phyloP scores from a whole-genome alignment of 495 filamentous ascomycete species.

The Talaromyces trachyspermus region DNA sequence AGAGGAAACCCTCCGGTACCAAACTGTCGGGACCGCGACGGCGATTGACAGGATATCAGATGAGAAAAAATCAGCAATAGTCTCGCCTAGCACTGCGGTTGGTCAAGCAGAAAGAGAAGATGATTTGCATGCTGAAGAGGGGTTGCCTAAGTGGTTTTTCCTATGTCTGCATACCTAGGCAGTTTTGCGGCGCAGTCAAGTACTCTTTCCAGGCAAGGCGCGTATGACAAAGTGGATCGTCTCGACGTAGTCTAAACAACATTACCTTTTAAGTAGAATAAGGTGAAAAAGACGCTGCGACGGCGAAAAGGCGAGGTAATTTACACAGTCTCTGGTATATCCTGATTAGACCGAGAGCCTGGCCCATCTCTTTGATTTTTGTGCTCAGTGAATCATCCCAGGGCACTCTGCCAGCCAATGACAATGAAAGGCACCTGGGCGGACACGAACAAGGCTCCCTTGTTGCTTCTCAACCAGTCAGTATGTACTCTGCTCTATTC shows the following conservation, averaged over 20 bases:
- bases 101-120: background rate
- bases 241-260: slow-evolving; percentile 1
- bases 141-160: background rate
- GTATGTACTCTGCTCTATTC: too few species aligned
- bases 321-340: too few species aligned
- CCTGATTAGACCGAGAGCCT: too few species aligned
- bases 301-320: too few species aligned
- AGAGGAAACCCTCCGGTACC: slow-evolving; percentile 9
- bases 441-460: too few species aligned
- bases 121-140: background rate
- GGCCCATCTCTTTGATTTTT: too few species aligned
- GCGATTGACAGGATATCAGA: slow-evolving; percentile 6
- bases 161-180: background rate
- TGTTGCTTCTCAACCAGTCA: too few species aligned
- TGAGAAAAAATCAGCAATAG: background rate
- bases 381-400: too few species aligned
- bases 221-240: slow-evolving; percentile 1
- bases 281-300: background rate
- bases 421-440: too few species aligned
- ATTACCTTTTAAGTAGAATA: background rate
- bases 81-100: slow-evolving; percentile 7
- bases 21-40: slow-evolving; percentile 7
- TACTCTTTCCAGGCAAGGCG: background rate
- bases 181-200: slow-evolving; percentile 7
- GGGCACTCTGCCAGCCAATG: too few species aligned